Percentiles rank a stretch among this genome's conserved stretches.
These are phyloP conservation scores for Starmera quercuum DNA, from an alignment of 805 yeast genomes.

Conservation along the genomic window DNA sequence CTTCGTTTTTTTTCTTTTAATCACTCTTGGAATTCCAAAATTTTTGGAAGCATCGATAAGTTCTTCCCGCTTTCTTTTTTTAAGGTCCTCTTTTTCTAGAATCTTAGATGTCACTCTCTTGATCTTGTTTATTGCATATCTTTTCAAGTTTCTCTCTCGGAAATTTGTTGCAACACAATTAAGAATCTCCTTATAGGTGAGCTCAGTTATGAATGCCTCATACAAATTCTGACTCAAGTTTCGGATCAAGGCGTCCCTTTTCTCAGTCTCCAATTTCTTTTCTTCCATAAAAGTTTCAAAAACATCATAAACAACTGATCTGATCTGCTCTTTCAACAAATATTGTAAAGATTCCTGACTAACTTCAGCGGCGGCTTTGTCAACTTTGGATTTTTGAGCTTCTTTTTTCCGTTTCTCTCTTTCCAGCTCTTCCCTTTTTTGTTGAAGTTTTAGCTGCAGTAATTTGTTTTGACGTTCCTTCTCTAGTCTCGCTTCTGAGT, in stretches of 20 bases:
- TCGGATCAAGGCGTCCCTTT: conserved; percentile 24
- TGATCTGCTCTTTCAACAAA: neutral
- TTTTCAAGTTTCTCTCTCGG: conserved; percentile 25
- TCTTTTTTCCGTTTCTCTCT: conserved; percentile 5
- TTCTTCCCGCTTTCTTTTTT: conserved; percentile 34
- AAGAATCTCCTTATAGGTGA: conserved; percentile 33
- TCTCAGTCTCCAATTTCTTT: conserved; percentile 7
- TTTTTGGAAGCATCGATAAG: conserved; percentile 23
- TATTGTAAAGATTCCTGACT: neutral
- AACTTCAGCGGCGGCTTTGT: neutral
- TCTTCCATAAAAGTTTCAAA: conserved; percentile 6
- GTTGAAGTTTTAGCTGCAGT: too few relatives aligned
- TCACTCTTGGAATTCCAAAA: conserved; percentile 25
- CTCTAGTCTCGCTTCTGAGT: conserved; percentile 1
- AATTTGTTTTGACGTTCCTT: too few relatives aligned
- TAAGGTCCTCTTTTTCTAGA: conserved; percentile 18
- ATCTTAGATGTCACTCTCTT: conserved; percentile 18
- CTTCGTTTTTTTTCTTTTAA: conserved; percentile 16
- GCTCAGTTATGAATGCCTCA: conserved; percentile 54
- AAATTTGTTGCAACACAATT: conserved; percentile 39
- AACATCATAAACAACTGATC: conserved; percentile 3
- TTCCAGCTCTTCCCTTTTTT: conserved; percentile 5
- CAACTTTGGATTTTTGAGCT: conserved; percentile 10
- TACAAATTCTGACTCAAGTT: conserved; percentile 44
- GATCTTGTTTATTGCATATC: conserved; percentile 24